phyloP scores from a whole-genome alignment of 176 grass and related monocot genomes.

The Aechmea fasciata region DNA sequence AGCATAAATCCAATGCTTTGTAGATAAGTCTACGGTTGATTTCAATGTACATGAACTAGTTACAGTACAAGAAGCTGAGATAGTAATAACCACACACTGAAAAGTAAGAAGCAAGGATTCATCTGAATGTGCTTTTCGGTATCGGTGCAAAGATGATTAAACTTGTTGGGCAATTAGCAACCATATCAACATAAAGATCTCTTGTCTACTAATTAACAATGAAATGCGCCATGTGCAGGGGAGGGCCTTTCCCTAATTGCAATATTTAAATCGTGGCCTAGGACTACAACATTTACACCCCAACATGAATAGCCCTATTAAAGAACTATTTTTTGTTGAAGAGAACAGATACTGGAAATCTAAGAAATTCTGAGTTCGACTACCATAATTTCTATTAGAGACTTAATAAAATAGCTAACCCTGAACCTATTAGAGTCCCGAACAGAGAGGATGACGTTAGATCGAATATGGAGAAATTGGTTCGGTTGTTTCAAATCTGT shows the following conservation, averaged over 20 bases:
- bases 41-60: slow-evolving; percentile 11
- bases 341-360: no score
- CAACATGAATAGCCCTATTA: slow-evolving; percentile 38
- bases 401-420: no score
- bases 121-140: slow-evolving; percentile 28
- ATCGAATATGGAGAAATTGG: not conserved
- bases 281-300: slow-evolving; percentile 27
- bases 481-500: no score
- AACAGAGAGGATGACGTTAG: not conserved
- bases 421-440: no score
- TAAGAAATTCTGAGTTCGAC: no score
- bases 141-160: slow-evolving; percentile 31
- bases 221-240: slow-evolving; percentile 50
- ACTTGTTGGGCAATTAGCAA: slow-evolving; percentile 33
- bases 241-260: slow-evolving; percentile 25
- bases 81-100: not conserved
- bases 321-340: not conserved
- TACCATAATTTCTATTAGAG: no score
- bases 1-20: not conserved
- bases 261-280: slow-evolving; percentile 19
- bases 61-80: slow-evolving; percentile 17
- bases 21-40: slow-evolving; percentile 1
- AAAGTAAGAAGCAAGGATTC: slow-evolving; percentile 20
- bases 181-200: slow-evolving; percentile 44
- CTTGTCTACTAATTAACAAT: slow-evolving; percentile 43